Base-by-base conservation (phyloP, 2,329 filamentous ascomycete genomes). In the Phialemonium atrogriseum region DNA sequence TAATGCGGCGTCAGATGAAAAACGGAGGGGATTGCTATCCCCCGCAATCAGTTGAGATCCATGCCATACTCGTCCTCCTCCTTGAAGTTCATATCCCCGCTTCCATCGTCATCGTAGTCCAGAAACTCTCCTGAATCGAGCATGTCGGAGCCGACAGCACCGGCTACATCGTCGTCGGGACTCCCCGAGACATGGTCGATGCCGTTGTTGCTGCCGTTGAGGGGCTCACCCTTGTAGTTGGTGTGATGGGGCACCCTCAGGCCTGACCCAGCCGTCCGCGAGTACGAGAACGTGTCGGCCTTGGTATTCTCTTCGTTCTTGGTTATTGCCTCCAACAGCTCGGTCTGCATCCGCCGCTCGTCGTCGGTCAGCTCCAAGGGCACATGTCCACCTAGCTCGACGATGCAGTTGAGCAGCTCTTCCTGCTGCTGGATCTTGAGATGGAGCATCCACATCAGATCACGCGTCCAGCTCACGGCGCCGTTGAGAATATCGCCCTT, bases 401-500 rank as follows among this genome's bases (percentile, higher is more conserved):
- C 66, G 36, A 94, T 79, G 31, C 74, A 66, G 48, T 88, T 82
- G 47, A 83, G 77, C 30, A 96, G 72, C 51, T 94, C 83, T 41
- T 93, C 82, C 56, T 94, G 85, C 52, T 89, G 83, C 52, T 91
- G 80, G 43, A 94, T 71, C 61, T 94, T 94, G 50, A 84, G 71
- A 51, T 94, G 80, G 37, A 94, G 66, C 64, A 93, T 81, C 91
- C 91, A 96, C 86, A 96, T 94, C 32, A 98, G 69, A 60, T 98
- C 91, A 41, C 89, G 78, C 39, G 86, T 95, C 91, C 91, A 98
- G 59, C 86, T 87, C 33, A 96, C 91, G 20, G 89, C 84, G 18
- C 91, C 89, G 51, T 96, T 96, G 47, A 98, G 79, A 37, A 98
- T 96, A 48, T 98, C 91, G 29, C 91, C 91, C 63, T 98, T 98